Base-by-base conservation (phyloP, 169 alveolate genomes). In the Plasmodium coatneyi region DNA sequence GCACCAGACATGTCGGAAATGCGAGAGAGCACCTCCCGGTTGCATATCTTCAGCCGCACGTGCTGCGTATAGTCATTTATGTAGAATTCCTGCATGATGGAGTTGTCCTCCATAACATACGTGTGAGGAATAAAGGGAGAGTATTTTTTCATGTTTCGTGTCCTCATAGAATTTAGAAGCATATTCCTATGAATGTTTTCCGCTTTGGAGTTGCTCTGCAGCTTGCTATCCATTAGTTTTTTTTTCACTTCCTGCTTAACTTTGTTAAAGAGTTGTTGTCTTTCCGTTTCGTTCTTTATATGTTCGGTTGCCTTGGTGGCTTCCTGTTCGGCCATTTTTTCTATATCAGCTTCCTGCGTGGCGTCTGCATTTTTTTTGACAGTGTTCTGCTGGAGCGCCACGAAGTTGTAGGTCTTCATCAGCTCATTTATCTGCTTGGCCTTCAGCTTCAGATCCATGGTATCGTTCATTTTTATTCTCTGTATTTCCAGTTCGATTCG, bases 61-160 rank as follows among this genome's bases (percentile, higher is more conserved):
- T 94, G 92, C 43, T 97, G 98, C n/a, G 99, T 98, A 91, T 97
- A 98, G 84, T 97, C 98, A 96, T 98, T 98, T 83, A 98, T 98
- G 83, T 97, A 98, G 78, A 98, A 96, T 41, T 97, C 99, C 83
- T 97, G 99, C 52, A 96, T 95, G 41, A 97, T 95, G 34, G 97
- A 96, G 81, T 97, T 97, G 46, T 96, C 97, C 22, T 96, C 95
- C 70, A 72, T 96, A 71, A 96, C 84, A 79, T 96, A 95, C 5
- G 94, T 82, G 80, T 90, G 83, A 30, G 92, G 94, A 49, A 82
- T 79, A 39, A 16, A 90, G 1, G 92, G 93, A 5, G 93, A 84
- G 60, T 84, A 84, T 41, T 84, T 84, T 30, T 84, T 84, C 93
- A 84, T 72, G 60, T 84, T 71, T 52, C 70, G 52, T 49, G 84